Base-by-base conservation (phyloP, 176 grass and related monocot genomes). In the Coix lacrymajobi region DNA sequence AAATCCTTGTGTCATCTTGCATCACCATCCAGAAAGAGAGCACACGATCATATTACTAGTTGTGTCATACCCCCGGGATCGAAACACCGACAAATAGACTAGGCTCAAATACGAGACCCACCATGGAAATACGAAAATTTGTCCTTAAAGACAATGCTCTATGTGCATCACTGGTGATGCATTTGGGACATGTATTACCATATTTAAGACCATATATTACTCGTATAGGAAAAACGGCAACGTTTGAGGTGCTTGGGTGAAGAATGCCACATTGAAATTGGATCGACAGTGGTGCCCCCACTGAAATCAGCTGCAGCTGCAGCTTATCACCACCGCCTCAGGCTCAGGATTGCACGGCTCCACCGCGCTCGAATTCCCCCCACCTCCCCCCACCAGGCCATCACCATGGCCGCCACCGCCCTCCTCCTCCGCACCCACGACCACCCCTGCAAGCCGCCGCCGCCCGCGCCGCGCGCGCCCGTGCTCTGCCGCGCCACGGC, bases 361-460 rank as follows among this genome's bases (percentile, higher is more conserved):
- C 85, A 28, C 70, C 26, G 61, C 77, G 69, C 85, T 17, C n/a
- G 16, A 24, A 84, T 11, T 60, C 80, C 58, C 81, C 67, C 56
- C 72, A 31, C 34, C 71, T n/a, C 48, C 76, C 77, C 41, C 64
- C 30, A 4, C 64, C 86, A 73, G 44, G 15, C 77, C 85, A 74
- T 38, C 25, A 24, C 68, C 87, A 80, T 80, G 81, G 77, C 87
- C 69, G 40, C 81, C 82, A 43, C 87, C 62, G 73, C 88, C 22
- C 46, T 73, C 88, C 69, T 84, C 87, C 83, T 86, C 84, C 83
- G 84, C 60, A 20, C 30, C 4, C 84, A 83, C 79, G 65, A 57
- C 86, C 81, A 33, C 9, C 62, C 75, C 83, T 39, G 29, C 79
- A 60, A 46, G 32, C 19, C 62, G 10, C 36, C 69, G 5, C 66